Evolutionary conservation across 345 rosid species (phyloP).

Genomic region (Firmiana major): DNA sequence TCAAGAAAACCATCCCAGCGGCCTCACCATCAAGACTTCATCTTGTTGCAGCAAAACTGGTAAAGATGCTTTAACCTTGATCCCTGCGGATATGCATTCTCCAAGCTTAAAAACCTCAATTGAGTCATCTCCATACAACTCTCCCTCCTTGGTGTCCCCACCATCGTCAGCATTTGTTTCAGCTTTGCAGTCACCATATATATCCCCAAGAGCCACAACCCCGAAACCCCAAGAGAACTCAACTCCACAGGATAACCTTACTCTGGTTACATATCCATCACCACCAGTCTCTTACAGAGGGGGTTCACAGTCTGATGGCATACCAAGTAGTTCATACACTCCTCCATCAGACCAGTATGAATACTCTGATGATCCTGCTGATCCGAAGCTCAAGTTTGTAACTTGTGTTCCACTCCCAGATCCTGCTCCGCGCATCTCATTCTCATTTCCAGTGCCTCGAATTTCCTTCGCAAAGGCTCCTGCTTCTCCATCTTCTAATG

Average conservation of each 20-base stretch:
- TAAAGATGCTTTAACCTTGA: not conserved
- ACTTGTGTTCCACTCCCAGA: slow-evolving; percentile 58
- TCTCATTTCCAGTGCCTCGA: slow-evolving; percentile 84
- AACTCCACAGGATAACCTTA: not conserved
- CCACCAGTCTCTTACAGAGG: slow-evolving; percentile 35
- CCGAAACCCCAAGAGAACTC: slow-evolving; percentile 31
- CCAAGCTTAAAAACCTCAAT: slow-evolving; percentile 39
- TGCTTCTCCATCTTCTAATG: slow-evolving; percentile 61
- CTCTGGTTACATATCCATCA: slow-evolving; percentile 23
- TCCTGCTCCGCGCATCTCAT: slow-evolving; percentile 66
- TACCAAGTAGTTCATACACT: slow-evolving; percentile 75
- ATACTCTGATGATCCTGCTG: slow-evolving; percentile 53
- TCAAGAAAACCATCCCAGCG: not conserved
- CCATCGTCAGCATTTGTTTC: slow-evolving; percentile 95
- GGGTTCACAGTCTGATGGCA: slow-evolving; percentile 52
- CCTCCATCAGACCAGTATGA: slow-evolving; percentile 83
- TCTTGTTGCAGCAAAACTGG: not conserved
- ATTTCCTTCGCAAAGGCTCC: slow-evolving; percentile 72
- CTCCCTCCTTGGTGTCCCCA: slow-evolving; percentile 80
- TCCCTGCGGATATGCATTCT: slow-evolving; percentile 35
- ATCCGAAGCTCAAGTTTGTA: slow-evolving; percentile 24
- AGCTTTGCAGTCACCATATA: slow-evolving; percentile 89
- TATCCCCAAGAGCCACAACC: slow-evolving; percentile 71
- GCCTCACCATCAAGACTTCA: slow-evolving; percentile 7
- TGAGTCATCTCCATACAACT: slow-evolving; percentile 56